Base-by-base conservation (phyloP, 768 basidiomycete species). In the Fomitopsis serialis region DNA sequence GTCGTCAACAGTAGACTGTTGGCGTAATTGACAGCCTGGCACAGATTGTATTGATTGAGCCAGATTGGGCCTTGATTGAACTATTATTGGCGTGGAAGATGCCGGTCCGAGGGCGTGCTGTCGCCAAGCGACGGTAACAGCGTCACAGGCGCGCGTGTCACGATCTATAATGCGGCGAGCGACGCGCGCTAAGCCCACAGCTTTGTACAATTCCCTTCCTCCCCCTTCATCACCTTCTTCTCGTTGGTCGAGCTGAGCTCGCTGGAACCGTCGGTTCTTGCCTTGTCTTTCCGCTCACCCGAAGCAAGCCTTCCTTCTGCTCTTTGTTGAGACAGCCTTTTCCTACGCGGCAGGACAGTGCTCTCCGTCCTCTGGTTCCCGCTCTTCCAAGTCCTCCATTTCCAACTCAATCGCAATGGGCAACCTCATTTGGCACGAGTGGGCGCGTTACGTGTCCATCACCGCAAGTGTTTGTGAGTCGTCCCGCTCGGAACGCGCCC, bases 391-490 rank as follows among this genome's bases (percentile, higher is more conserved):
- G 23, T 32, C 37, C 48, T 29, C 51, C 35, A 35, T 34, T 54
- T 57, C 45, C 36, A 42, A 46, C 21, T 42, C 34, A 47, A 59
- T 70, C 72, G 71, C 72, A 69, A 93, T 92, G 91, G 91, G 89
- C 57, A 84, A 82, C 46, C 77, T 93, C 59, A 70, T 92, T 61
- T 91, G 89, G 89, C 83, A 89, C 69, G 81, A 89, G 60, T 82
- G 88, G 66, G 74, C 82, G 60, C 87, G 87, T 58, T 74, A 77
- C 50, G 74, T 89, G 59, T 71, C 87, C 37, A 76, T 91, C 59
- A 76, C 85, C 6, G 83, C 88, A 42, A 84, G 79, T 58, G 68
- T 81, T 56, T 92, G 90, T 91, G 63, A 75, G 89, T 84, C 45
- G 36, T 25, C 35, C 45, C 45, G 50, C 37, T 48, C 29, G 32